These are phyloP conservation scores for Urostyla sp. DNA, from an alignment of 73 alveolate species.

Conservation along the genomic window DNA sequence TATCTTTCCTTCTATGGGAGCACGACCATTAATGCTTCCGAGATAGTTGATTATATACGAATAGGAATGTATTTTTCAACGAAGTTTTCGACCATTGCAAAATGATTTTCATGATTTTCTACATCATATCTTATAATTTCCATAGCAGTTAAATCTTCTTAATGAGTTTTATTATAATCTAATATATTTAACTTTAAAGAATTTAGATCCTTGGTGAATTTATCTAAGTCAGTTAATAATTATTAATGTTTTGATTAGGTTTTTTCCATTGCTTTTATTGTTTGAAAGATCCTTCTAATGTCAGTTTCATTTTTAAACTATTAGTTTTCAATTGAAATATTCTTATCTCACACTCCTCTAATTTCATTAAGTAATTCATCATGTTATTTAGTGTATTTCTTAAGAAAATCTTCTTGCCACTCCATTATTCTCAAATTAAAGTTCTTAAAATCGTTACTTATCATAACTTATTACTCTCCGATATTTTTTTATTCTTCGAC, in stretches of 20 bases:
- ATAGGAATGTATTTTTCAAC: slow-evolving; percentile 58
- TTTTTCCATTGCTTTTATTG: too few relatives aligned
- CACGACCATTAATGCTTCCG: slow-evolving; percentile 16
- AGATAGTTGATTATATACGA: slow-evolving; percentile 32
- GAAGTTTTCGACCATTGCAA: slow-evolving; percentile 61
- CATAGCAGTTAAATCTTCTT: too few relatives aligned
- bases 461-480: too few relatives aligned
- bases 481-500: too few relatives aligned
- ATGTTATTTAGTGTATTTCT: slow-evolving; percentile 16
- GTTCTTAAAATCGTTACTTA: slow-evolving; percentile 30
- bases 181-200: too few relatives aligned
- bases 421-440: slow-evolving; percentile 4
- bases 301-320: slow-evolving; percentile 13
- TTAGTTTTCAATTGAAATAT: not conserved
- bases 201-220: too few relatives aligned
- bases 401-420: slow-evolving; percentile 57
- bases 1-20: slow-evolving; percentile 47
- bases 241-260: too few relatives aligned
- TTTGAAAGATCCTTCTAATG: too few relatives aligned
- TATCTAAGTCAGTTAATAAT: too few relatives aligned
- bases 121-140: slow-evolving; percentile 22
- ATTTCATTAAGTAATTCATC: slow-evolving; percentile 20
- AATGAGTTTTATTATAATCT: too few relatives aligned
- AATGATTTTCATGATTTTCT: slow-evolving; percentile 58
- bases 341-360: slow-evolving; percentile 35